These are phyloP conservation scores for Macrocybe gigantea DNA, from an alignment of 768 basidiomycete genomes.

Conservation along the genomic window DNA sequence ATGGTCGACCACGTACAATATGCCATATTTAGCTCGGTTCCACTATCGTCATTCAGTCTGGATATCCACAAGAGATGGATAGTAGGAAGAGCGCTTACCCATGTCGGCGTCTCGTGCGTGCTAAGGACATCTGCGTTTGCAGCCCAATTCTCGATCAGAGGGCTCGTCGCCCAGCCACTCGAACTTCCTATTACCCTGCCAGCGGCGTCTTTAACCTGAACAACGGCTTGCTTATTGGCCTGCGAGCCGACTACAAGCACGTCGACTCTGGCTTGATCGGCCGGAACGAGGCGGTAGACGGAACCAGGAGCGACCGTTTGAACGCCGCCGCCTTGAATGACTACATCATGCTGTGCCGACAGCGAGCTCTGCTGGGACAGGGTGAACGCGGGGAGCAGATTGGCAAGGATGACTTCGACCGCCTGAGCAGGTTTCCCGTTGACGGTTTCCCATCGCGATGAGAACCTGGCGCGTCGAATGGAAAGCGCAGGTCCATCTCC, in stretches of 20 bases:
- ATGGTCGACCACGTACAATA: constrained; percentile 34
- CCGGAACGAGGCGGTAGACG: constrained; percentile 40
- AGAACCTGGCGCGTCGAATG: constrained; percentile 37
- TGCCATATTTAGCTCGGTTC: constrained; percentile 48
- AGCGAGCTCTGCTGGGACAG: constrained; percentile 23
- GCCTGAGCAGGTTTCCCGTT: constrained; percentile 34
- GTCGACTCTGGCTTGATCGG: constrained; percentile 44
- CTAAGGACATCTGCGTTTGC: constrained; percentile 27
- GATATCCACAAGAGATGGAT: neutral
- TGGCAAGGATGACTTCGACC: constrained; percentile 47
- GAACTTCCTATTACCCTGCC: constrained; percentile 30
- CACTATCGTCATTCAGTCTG: constrained; percentile 24
- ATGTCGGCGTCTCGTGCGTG: constrained; percentile 47
- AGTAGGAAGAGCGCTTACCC: constrained; percentile 29
- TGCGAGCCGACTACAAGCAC: constrained; percentile 36
- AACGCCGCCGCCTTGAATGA: constrained; percentile 31
- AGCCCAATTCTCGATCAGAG: constrained; percentile 35
- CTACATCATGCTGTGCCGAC: constrained; percentile 25
- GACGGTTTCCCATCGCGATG: constrained; percentile 39
- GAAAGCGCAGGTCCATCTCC: constrained; percentile 23
- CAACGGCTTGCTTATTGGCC: constrained; percentile 20
- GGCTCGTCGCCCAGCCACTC: constrained; percentile 28
- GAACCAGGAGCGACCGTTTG: constrained; percentile 35
- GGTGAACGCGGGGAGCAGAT: constrained; percentile 34
- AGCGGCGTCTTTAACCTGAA: constrained; percentile 24